Conservation (phyloP, 2,329 filamentous ascomycete genomes). For the Dactylellina sp. region DNA sequence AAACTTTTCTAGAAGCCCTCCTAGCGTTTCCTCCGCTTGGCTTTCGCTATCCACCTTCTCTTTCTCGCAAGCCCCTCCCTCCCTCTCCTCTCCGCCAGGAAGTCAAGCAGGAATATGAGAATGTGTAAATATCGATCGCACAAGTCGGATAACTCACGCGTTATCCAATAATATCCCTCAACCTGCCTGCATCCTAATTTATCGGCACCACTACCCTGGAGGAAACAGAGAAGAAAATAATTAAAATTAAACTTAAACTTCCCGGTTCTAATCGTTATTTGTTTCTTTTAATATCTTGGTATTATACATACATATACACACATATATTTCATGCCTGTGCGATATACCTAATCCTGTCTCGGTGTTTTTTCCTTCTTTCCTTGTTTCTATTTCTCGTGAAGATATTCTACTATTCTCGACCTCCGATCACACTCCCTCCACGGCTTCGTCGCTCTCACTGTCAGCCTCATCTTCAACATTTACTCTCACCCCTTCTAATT, state of each 20-base stretch:
- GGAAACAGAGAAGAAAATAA: neutral
- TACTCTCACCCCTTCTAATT: conserved; percentile 79
- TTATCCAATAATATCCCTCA: too few relatives aligned
- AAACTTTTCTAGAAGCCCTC: conserved; percentile 55
- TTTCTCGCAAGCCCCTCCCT: conserved; percentile 7
- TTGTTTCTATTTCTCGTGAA: too few relatives aligned
- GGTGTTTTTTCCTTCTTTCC: neutral
- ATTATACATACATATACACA: neutral
- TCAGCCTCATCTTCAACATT: conserved; percentile 78
- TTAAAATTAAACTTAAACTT: neutral
- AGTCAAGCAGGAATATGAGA: too few relatives aligned
- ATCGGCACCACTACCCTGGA: neutral
- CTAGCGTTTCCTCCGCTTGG: too few relatives aligned
- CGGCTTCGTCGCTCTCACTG: conserved; percentile 62
- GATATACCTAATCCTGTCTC: too few relatives aligned
- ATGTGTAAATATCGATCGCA: too few relatives aligned
- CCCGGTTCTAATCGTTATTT: too few relatives aligned
- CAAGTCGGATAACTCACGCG: too few relatives aligned
- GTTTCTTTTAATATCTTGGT: too few relatives aligned
- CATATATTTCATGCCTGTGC: neutral
- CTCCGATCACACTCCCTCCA: conserved; percentile 21
- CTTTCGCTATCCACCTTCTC: too few relatives aligned
- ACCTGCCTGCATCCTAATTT: too few relatives aligned
- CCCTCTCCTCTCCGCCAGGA: too few relatives aligned
- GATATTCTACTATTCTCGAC: neutral